Base-by-base conservation (phyloP, 1,284 basidiomycete species). In the Heterobasidion annosum region DNA sequence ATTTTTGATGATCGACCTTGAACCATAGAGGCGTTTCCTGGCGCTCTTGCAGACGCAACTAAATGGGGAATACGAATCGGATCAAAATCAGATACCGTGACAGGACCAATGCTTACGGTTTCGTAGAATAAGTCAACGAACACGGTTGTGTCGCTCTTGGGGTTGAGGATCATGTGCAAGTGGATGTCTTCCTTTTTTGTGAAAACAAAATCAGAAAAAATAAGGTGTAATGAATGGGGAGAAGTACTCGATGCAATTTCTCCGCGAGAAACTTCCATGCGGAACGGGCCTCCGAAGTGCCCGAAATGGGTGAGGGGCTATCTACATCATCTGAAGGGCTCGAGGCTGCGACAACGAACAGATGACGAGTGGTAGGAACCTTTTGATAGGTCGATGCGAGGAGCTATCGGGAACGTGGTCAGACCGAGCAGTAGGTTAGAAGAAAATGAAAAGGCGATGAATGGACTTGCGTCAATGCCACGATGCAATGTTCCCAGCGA, bases 261-360 rank as follows among this genome's bases (percentile, higher is more conserved):
- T 74, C 67, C 13, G 73, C 71, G 32, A 81, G 66, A 16, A 64
- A 61, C 50, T 68, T 63, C 79, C 78, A 71, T 33, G 42, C 49
- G n/a, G 52, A 37, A 5, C 43, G 52, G 19, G 53, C 50, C 46
- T 57, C 51, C 44, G 56, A 56, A 81, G 57, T 55, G 81, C 81
- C 72, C 76, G 73, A 50, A 69, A 70, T 49, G 81, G 63, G 3
- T n/a, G 37, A 40, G 37, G 37, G n/a, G 37, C 37, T 40, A 40
- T 40, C 37, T 40, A n/a, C 37, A 40, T 68, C 67, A 40, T 72
- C 69, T 15, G 64, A 59, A 32, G 78, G 77, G 8, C 70, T 50
- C 32, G 77, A 77, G 45, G 77, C 76, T 35, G 80, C 79, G 25
- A 83, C 70, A 52, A 84, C 70, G 57, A 84, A 71, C 37, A 83